Evolutionary conservation across 306 rosid species (phyloP), one percentile per base, ranked within the genome.

Genomic region (Ziziphus jujuba): DNA sequence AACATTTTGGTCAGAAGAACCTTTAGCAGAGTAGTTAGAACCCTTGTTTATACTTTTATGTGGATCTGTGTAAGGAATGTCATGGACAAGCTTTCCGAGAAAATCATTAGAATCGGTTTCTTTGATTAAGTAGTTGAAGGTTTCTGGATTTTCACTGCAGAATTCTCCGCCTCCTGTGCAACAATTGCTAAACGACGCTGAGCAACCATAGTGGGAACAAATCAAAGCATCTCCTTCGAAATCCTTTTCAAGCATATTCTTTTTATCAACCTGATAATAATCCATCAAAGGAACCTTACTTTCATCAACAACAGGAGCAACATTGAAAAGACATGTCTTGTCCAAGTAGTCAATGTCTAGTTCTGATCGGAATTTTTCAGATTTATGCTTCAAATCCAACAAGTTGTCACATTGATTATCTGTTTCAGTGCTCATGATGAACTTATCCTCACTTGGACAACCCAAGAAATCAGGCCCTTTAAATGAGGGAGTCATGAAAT

Each of bases 361-460:
- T 34, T 71, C 80, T 9, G 72, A 43, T 24, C 6, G 76, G 71
- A 73, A 58, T 49, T 73, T 79, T 63, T 73, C 71, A 5, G 35
- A 23, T 60, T 61, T 62, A 66, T 64, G 31, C 51, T 61, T 58
- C 73, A 81, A 76, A 68, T 56, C 73, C n/a, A 52, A 71, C 11
- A 66, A 31, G 59, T 75, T 70, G 58, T 73, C 86, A 1, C 44
- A 69, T 19, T 65, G 84, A 31, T 67, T 82, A 19, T 80, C 86
- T 0, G 53, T 70, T 52, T 89, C 87, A 38, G 84, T 69, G 19
- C 81, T 82, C 89, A 76, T 89, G 66, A 95, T 81, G 67, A 88
- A 95, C 91, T 95, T 95, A 75, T 95, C 97, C 77, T 90, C 97
- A 47, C 81, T 85, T 50, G 84, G 89, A 66, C 87, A 73, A 55